These are phyloP conservation scores for Clavispora vitiphila DNA, from an alignment of 805 yeast species.

Conservation along the genomic window DNA sequence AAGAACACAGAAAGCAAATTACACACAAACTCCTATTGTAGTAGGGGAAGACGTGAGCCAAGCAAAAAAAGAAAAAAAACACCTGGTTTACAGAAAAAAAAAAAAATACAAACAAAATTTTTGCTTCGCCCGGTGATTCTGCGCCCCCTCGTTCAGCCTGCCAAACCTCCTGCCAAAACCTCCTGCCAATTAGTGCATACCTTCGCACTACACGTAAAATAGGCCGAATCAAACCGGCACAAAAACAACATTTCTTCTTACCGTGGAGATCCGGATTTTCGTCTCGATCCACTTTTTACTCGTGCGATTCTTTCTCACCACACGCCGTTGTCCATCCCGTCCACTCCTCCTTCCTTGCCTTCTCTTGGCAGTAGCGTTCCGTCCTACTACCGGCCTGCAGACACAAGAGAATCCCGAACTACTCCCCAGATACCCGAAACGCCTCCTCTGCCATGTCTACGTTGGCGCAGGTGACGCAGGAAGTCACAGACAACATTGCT, in stretches of 20 bases:
- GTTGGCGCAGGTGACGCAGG: slow-evolving; percentile 6
- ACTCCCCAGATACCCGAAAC: too few species aligned
- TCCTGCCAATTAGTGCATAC: background rate
- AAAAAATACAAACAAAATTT: background rate
- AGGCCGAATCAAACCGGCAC: background rate
- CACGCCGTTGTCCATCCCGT: too few species aligned
- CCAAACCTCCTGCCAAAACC: background rate
- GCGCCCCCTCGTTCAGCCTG: background rate
- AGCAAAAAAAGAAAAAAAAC: too few species aligned
- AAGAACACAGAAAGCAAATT: too few species aligned
- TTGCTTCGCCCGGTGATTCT: background rate
- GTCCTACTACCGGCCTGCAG: background rate
- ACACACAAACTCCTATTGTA: too few species aligned
- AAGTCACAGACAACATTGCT: slow-evolving; percentile 15
- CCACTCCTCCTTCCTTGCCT: background rate
- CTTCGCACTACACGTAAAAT: background rate
- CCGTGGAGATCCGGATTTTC: background rate
- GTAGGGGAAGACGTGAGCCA: too few species aligned
- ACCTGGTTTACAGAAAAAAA: too few species aligned
- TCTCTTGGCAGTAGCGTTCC: background rate
- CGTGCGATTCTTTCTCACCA: background rate
- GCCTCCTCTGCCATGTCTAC: background rate
- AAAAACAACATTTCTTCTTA: background rate
- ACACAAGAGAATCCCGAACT: background rate
- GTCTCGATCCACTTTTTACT: background rate